Percentiles rank a stretch among this genome's conserved stretches.
Conservation (phyloP, 352 stramenopile species). For the Aphanomyces stellatus region DNA sequence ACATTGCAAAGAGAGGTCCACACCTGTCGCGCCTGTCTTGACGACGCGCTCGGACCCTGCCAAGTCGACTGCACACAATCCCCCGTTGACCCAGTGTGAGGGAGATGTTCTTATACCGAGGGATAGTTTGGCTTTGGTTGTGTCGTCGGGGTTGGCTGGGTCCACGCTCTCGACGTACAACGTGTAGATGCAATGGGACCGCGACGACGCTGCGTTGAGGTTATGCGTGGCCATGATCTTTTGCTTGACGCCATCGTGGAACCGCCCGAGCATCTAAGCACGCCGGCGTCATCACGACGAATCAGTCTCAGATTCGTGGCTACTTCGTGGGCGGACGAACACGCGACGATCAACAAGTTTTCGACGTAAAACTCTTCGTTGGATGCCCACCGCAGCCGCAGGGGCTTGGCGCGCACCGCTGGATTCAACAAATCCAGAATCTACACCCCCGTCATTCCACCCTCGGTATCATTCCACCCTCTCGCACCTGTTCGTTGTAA, state of each 20-base stretch:
- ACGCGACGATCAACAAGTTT: conserved; percentile 39
- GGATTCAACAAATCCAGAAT: conserved; percentile 43
- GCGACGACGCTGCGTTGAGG: conserved; percentile 41
- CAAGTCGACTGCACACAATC: conserved; percentile 35
- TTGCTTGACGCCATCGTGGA: conserved; percentile 47
- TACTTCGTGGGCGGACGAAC: conserved; percentile 30
- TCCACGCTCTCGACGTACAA: conserved; percentile 47
- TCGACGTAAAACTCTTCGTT: conserved; percentile 54
- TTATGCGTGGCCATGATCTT: conserved; percentile 57
- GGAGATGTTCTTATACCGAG: conserved; percentile 5
- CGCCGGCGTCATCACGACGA: no score
- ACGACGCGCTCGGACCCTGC: conserved; percentile 49
- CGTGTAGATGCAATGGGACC: conserved; percentile 49
- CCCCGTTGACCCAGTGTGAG: not conserved
- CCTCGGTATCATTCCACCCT: no score
- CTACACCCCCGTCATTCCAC: not conserved
- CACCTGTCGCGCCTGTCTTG: conserved; percentile 41
- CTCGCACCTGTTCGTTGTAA: conserved; percentile 32
- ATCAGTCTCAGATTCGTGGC: no score
- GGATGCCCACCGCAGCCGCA: conserved; percentile 40
- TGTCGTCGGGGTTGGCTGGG: conserved; percentile 26
- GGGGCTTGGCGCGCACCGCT: conserved; percentile 20
- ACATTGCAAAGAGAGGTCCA: not conserved
- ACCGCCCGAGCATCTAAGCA: conserved; percentile 30
- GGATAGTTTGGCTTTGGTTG: conserved; percentile 38